Conservation (phyloP, 2,329 filamentous ascomycete genomes). For the Pyrenochaeta sp. region DNA sequence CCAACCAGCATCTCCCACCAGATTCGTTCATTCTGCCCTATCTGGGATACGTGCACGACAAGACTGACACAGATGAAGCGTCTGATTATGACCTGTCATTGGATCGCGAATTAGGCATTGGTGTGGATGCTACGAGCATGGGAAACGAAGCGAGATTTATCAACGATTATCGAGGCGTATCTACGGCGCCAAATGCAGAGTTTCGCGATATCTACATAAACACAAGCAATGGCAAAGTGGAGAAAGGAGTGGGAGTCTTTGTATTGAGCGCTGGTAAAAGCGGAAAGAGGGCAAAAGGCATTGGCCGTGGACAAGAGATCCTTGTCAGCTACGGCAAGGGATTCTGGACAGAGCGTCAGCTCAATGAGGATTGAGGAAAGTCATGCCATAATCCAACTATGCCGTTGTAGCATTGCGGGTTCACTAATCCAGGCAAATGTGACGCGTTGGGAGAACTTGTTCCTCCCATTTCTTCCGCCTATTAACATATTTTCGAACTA, state of each 20-base stretch:
- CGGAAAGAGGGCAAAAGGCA: conserved; percentile 56
- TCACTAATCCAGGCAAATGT: neutral
- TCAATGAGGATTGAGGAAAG: conserved; percentile 9
- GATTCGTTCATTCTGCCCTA: conserved; percentile 60
- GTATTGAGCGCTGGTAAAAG: conserved; percentile 60
- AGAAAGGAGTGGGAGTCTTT: conserved; percentile 61
- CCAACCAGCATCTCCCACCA: conserved; percentile 54
- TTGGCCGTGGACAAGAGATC: conserved; percentile 60
- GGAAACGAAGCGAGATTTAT: conserved; percentile 63
- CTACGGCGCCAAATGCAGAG: conserved; percentile 52
- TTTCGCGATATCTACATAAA: conserved; percentile 54
- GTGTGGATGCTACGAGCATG: conserved; percentile 57
- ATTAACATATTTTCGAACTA: neutral
- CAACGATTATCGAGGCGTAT: conserved; percentile 63
- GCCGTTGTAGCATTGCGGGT: neutral
- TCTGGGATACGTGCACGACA: conserved; percentile 58
- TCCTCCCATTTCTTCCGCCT: neutral
- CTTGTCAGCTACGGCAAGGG: conserved; percentile 64
- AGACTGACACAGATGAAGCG: conserved; percentile 50
- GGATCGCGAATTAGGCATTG: conserved; percentile 58
- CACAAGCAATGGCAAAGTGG: conserved; percentile 48
- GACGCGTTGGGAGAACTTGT: neutral
- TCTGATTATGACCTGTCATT: conserved; percentile 63
- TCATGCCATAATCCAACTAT: neutral
- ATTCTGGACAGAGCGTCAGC: conserved; percentile 55